Base-by-base conservation (phyloP, 1,139 yeast genomes). In the Magnusiomyces suaveolens region DNA sequence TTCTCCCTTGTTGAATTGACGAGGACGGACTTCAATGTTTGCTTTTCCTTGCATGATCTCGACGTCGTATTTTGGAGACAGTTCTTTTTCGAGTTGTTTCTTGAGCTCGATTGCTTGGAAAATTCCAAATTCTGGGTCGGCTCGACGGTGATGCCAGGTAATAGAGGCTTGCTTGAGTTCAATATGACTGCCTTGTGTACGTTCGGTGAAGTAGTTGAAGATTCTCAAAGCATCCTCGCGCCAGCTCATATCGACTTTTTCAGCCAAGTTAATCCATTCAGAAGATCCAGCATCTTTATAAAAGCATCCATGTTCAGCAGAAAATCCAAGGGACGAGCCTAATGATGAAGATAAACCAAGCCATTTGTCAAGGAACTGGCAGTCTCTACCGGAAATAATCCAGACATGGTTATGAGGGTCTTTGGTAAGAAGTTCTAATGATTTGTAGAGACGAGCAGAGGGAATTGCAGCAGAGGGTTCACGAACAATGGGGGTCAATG, bases 381-480 rank as follows among this genome's bases (percentile, higher is more conserved):
- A 96, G 68, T 94, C 99, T 62, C 99, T 82, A 3, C 99, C 99
- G 47, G 95, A 85, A 58, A 94, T 90, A 58, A 94, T 81, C 98
- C 98, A 94, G 49, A 94, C 84, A 65, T 82, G 84, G 69, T 94
- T 94, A 59, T 77, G 76, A 2, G 94, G 92, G 67, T 92, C 97
- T 1, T 75, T 75, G 1, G 85, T 75, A 55, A 94, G 75, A 36
- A 75, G 72, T 43, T 78, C 75, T 57, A 94, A 71, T 8, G 85
- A 80, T 18, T 74, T 71, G 59, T 81, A 77, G 52, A 92, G 74
- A 61, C 85, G 77, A 10, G 84, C 82, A 0, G 95, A 82, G 1
- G 99, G 99, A 51, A 92, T 86, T 1, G 98, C 98, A 0, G 98
- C 97, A n/a, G 94, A 89, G 1, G 99, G 99, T 63, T 92, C 97